Percentiles rank a stretch among this genome's conserved stretches.
These are phyloP conservation scores for Brassica nigra DNA, from an alignment of 345 rosid genomes.

Conservation along the genomic window DNA sequence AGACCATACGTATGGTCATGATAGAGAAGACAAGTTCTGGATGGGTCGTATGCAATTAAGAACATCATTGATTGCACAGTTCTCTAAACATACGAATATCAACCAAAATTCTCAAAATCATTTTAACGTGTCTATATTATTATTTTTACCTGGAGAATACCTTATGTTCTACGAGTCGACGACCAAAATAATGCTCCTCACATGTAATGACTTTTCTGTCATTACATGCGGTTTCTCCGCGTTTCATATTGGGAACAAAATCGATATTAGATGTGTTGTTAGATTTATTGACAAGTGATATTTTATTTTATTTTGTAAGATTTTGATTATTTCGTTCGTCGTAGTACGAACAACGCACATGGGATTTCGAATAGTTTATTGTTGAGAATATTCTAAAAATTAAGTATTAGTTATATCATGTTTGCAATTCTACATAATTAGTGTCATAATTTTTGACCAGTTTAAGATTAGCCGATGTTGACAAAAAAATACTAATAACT, in stretches of 20 bases:
- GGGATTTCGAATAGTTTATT: neutral
- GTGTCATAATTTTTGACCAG: conserved; percentile 24
- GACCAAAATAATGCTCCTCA: conserved; percentile 27
- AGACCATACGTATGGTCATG: conserved; percentile 22
- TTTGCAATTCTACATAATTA: conserved; percentile 6
- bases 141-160: neutral
- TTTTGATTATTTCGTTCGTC: conserved; percentile 5
- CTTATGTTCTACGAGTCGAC: conserved; percentile 27
- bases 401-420: neutral
- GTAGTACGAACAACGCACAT: conserved; percentile 33
- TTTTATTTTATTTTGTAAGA: neutral
- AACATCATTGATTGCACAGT: neutral
- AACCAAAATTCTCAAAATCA: conserved; percentile 33
- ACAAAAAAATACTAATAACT: too few relatives aligned
- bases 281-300: neutral
- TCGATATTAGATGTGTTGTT: conserved; percentile 25
- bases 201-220: conserved; percentile 32
- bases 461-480: neutral
- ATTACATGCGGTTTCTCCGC: conserved; percentile 16
- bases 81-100: conserved; percentile 22
- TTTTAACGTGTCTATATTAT: neutral
- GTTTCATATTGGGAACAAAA: conserved; percentile 1
- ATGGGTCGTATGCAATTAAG: conserved; percentile 26
- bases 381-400: neutral
- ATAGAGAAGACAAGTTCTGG: conserved; percentile 22